These are phyloP conservation scores for Solanum virginianum DNA, from an alignment of 257 asterid genomes.

Conservation along the genomic window DNA sequence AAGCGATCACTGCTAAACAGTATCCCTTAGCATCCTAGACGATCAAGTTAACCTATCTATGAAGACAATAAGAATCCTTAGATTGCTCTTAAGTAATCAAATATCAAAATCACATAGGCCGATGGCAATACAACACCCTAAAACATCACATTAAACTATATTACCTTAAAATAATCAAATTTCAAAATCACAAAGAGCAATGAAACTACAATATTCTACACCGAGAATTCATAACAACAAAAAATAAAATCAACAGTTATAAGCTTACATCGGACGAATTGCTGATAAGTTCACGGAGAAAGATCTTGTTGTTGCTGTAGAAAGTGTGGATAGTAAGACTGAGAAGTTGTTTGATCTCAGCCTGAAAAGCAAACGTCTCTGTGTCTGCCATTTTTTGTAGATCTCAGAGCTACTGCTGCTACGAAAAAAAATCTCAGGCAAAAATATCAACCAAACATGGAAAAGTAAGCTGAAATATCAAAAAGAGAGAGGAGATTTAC, in stretches of 20 bases:
- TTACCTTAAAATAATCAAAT: too few species aligned
- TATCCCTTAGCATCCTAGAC: too few species aligned
- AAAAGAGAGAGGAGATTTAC: too few species aligned
- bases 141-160: too few species aligned
- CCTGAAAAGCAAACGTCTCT: constrained; percentile 45
- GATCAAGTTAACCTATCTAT: too few species aligned
- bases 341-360: constrained; percentile 42
- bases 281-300: constrained; percentile 38
- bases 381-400: constrained; percentile 13
- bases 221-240: too few species aligned
- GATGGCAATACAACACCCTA: neutral
- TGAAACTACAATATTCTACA: too few species aligned
- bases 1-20: too few species aligned
- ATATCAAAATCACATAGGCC: neutral
- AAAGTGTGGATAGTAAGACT: constrained; percentile 43
- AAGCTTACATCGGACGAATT: constrained; percentile 37
- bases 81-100: neutral
- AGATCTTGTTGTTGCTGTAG: constrained; percentile 45
- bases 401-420: neutral
- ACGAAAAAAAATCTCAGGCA: neutral
- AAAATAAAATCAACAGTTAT: too few species aligned
- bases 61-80: neutral
- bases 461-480: too few species aligned
- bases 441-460: neutral
- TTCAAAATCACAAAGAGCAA: too few species aligned